A percentile compares a stretch with the other conserved stretches of the same genome.
These are phyloP conservation scores for Corynascus novoguineensis DNA, from an alignment of 495 filamentous ascomycete genomes.

Conservation along the genomic window DNA sequence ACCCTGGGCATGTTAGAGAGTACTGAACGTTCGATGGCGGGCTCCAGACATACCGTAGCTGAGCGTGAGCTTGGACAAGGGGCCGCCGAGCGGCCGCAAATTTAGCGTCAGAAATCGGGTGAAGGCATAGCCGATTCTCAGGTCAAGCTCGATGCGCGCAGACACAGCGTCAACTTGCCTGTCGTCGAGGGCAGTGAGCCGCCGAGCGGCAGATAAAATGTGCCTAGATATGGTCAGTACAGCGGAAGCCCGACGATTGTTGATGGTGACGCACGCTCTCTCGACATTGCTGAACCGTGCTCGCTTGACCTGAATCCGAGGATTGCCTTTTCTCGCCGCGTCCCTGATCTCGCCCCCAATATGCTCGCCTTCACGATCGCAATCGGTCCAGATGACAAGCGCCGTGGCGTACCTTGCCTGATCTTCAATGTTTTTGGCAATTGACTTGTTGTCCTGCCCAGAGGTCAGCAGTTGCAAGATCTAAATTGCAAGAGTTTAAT, in stretches of 20 bases:
- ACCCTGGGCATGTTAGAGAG: slow-evolving; percentile 50
- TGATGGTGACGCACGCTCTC: slow-evolving; percentile 57
- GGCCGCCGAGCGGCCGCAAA: slow-evolving; percentile 59
- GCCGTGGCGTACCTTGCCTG: slow-evolving; percentile 64
- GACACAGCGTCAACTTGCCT: slow-evolving; percentile 81
- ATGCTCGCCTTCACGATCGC: slow-evolving; percentile 94
- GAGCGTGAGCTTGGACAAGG: slow-evolving; percentile 57
- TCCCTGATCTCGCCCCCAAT: slow-evolving; percentile 90
- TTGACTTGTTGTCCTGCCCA: slow-evolving; percentile 64
- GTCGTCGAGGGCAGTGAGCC: slow-evolving; percentile 74
- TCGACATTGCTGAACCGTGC: slow-evolving; percentile 96
- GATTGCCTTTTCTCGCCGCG: slow-evolving; percentile 69
- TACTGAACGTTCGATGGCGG: neutral
- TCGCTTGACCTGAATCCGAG: slow-evolving; percentile 68
- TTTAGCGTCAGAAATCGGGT: slow-evolving; percentile 80
- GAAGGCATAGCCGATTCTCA: slow-evolving; percentile 86
- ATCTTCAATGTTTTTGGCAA: slow-evolving; percentile 76
- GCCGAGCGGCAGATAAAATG: slow-evolving; percentile 75
- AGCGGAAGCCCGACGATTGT: neutral
- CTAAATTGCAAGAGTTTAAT: neutral
- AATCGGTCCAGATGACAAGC: slow-evolving; percentile 97
- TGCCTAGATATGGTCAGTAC: slow-evolving; percentile 47
- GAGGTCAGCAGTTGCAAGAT: slow-evolving; percentile 10
- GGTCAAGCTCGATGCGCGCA: slow-evolving; percentile 85
- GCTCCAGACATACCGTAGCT: slow-evolving; percentile 69